Percentiles rank a stretch among this genome's conserved stretches.
phyloP scores from a whole-genome alignment of 2,329 filamentous ascomycete species.

The Xylaria sp. region DNA sequence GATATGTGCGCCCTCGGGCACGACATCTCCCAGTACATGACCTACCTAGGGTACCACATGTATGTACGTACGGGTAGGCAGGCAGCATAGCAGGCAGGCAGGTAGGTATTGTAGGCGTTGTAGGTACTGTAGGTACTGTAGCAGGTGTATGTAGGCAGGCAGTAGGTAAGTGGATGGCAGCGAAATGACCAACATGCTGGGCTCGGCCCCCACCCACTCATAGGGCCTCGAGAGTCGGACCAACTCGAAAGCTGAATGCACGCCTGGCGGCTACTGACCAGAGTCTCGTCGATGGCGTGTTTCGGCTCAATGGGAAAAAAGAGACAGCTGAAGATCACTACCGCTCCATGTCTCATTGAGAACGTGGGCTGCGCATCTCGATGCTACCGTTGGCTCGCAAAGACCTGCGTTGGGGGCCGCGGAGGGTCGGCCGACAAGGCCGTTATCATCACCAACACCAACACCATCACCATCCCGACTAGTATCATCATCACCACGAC shows the following conservation, averaged over 20 bases:
- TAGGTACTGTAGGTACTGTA: too few species aligned
- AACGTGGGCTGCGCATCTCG: background rate
- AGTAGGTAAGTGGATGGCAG: background rate
- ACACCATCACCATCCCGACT: too few species aligned
- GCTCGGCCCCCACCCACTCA: slow-evolving; percentile 17
- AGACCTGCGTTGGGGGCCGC: background rate
- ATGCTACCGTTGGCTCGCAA: background rate
- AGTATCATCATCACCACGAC: too few species aligned
- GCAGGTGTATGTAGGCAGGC: too few species aligned
- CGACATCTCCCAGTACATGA: slow-evolving; percentile 13
- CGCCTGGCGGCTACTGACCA: slow-evolving; percentile 16
- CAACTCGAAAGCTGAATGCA: slow-evolving; percentile 23
- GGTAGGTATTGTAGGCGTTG: too few species aligned
- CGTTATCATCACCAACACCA: background rate
- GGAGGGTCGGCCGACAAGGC: background rate
- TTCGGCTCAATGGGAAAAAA: slow-evolving; percentile 8
- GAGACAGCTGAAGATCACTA: slow-evolving; percentile 9
- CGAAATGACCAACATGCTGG: slow-evolving; percentile 10
- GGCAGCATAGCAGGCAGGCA: too few species aligned
- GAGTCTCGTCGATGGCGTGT: slow-evolving; percentile 5
- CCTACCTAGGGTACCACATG: slow-evolving; percentile 7
- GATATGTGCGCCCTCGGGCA: slow-evolving; percentile 10
- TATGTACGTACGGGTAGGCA: too few species aligned
- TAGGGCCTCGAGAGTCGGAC: slow-evolving; percentile 12
- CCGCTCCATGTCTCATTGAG: background rate